Conservation (phyloP, 2,329 filamentous ascomycete genomes). For the Penicillium sclerotigenum region DNA sequence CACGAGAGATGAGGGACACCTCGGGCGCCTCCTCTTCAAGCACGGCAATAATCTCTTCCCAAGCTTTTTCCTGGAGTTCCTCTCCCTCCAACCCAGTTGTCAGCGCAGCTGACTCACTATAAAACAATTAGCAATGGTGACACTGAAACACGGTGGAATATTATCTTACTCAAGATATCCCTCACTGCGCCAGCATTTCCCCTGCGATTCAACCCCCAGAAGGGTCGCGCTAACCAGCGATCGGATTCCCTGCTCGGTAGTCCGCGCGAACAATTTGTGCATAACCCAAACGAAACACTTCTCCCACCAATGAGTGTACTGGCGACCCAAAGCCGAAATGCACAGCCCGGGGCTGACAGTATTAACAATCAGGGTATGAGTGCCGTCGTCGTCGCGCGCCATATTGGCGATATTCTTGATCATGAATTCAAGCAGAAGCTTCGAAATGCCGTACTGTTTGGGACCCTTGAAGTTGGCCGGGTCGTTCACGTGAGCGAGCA, state of each 20-base stretch:
- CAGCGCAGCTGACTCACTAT: slow-evolving; percentile 34
- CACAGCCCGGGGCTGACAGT: slow-evolving; percentile 47
- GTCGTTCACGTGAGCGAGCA: slow-evolving; percentile 38
- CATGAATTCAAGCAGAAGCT: slow-evolving; percentile 44
- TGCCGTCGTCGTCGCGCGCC: slow-evolving; percentile 32
- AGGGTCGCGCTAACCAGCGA: slow-evolving; percentile 43
- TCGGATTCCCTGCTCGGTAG: slow-evolving; percentile 45
- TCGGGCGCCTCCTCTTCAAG: slow-evolving; percentile 27
- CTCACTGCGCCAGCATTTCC: slow-evolving; percentile 45
- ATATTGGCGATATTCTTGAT: slow-evolving; percentile 38
- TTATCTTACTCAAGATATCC: slow-evolving; percentile 36
- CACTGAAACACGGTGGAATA: background rate
- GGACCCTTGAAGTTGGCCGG: slow-evolving; percentile 28
- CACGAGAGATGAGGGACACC: slow-evolving; percentile 11
- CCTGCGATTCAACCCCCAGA: slow-evolving; percentile 44
- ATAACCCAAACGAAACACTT: slow-evolving; percentile 35
- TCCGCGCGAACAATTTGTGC: slow-evolving; percentile 41
- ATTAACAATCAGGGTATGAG: slow-evolving; percentile 43
- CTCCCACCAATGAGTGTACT: slow-evolving; percentile 38
- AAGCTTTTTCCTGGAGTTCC: slow-evolving; percentile 38
- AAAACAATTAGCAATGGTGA: slow-evolving; percentile 15
- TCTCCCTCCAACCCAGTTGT: slow-evolving; percentile 35
- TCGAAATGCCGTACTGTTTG: slow-evolving; percentile 43
- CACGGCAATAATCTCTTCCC: slow-evolving; percentile 41
- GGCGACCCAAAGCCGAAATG: slow-evolving; percentile 41